phyloP scores from a whole-genome alignment of 1,284 basidiomycete species.

The Irpex sp. region DNA sequence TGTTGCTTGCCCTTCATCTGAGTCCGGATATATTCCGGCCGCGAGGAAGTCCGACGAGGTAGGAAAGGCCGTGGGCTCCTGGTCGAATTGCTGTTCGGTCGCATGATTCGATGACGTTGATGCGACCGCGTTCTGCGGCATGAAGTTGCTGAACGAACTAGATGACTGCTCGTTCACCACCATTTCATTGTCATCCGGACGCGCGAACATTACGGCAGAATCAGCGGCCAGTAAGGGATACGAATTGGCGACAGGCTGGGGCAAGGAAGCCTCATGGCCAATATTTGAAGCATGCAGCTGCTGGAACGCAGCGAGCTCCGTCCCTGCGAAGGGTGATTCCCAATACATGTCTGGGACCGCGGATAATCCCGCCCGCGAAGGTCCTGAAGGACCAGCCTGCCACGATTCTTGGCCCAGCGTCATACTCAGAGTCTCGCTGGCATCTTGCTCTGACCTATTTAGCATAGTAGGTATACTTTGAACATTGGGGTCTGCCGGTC shows the following conservation, averaged over 20 bases:
- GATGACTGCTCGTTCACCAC: background rate
- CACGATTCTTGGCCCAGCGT: background rate
- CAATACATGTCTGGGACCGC: background rate
- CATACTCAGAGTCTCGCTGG: background rate
- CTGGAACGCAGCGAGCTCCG: background rate
- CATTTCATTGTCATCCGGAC: background rate
- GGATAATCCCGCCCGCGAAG: background rate
- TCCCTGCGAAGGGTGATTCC: background rate
- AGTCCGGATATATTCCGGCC: background rate
- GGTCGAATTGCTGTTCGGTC: background rate
- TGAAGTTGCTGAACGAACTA: background rate
- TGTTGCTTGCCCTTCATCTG: background rate
- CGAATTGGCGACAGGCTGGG: background rate
- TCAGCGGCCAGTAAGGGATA: background rate
- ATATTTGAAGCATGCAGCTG: background rate
- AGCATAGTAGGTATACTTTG: background rate
- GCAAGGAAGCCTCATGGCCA: background rate
- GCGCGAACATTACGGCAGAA: background rate
- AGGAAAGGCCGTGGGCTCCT: background rate
- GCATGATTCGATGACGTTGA: background rate
- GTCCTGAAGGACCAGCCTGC: background rate
- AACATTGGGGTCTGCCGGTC: background rate
- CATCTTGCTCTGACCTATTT: background rate
- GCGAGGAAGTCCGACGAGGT: background rate
- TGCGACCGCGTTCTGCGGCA: background rate